Evolutionary conservation across 1,284 basidiomycete genomes (phyloP).

Genomic region (Athelia psychrophila): DNA sequence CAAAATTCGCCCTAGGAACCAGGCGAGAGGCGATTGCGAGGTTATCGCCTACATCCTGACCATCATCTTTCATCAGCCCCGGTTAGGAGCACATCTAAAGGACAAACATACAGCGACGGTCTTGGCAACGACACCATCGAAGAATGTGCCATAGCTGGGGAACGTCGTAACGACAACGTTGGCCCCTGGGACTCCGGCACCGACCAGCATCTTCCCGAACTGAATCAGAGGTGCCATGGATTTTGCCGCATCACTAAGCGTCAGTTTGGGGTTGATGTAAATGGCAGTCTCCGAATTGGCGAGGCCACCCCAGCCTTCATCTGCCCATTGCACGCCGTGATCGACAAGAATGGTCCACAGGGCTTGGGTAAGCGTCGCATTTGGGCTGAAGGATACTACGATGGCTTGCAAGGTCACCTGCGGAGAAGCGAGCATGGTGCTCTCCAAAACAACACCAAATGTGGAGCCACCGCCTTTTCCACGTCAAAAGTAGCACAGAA

Average conservation of each 20-base stretch:
- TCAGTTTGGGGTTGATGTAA: conserved; percentile 20
- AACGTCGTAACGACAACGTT: conserved; percentile 28
- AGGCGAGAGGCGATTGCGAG: conserved; percentile 41
- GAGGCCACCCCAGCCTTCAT: conserved; percentile 54
- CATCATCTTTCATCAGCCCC: conserved; percentile 14
- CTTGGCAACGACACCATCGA: conserved; percentile 29
- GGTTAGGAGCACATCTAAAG: neutral
- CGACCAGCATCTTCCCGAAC: conserved; percentile 28
- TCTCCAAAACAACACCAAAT: conserved; percentile 35
- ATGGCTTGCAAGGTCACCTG: conserved; percentile 28
- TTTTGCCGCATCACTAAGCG: conserved; percentile 24
- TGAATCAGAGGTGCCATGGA: conserved; percentile 40
- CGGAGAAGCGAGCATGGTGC: conserved; percentile 32
- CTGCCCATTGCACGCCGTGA: conserved; percentile 36
- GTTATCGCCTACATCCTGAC: conserved; percentile 34
- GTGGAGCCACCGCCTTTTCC: conserved; percentile 31
- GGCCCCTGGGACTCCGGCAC: conserved; percentile 22
- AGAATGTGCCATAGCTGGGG: conserved; percentile 37
- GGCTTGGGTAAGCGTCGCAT: conserved; percentile 15
- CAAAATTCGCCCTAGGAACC: conserved; percentile 36
- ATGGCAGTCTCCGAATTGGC: conserved; percentile 21
- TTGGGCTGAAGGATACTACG: conserved; percentile 17
- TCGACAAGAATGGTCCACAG: conserved; percentile 32
- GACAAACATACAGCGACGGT: conserved; percentile 18
- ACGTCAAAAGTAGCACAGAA: neutral